These are phyloP conservation scores for Tylopilus rubrobrunneus DNA, from an alignment of 768 basidiomycete species.

Conservation along the genomic window DNA sequence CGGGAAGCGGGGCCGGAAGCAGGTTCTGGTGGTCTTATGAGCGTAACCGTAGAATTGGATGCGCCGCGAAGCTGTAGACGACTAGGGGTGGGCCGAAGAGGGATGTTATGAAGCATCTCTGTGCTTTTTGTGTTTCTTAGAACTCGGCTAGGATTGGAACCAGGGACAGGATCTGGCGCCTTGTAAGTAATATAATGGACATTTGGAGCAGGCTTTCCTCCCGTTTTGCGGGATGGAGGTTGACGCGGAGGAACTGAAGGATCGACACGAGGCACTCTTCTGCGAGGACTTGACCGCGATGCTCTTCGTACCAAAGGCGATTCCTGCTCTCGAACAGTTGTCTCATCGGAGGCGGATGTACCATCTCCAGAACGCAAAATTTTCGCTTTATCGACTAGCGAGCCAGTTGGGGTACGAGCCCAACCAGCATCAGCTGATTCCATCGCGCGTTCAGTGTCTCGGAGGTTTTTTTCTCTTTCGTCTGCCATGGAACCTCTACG, in stretches of 20 bases:
- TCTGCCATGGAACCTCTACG: conserved; percentile 28
- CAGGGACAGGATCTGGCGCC: conserved; percentile 31
- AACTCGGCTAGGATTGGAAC: conserved; percentile 31
- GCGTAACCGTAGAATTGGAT: conserved; percentile 13
- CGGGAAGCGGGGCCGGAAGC: conserved; percentile 18
- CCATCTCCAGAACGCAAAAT: conserved; percentile 13
- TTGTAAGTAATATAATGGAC: conserved; percentile 22
- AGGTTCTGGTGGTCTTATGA: conserved; percentile 19
- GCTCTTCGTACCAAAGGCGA: conserved; percentile 6
- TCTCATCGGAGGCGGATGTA: conserved; percentile 22
- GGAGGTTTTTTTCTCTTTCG: conserved; percentile 20
- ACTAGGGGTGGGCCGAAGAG: conserved; percentile 29
- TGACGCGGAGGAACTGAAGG: conserved; percentile 20
- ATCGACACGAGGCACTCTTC: conserved; percentile 22
- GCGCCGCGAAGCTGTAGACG: conserved; percentile 25
- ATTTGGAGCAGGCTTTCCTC: conserved; percentile 25
- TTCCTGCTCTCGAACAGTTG: conserved; percentile 19
- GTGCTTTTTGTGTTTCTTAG: conserved; percentile 29
- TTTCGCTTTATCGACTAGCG: conserved; percentile 17
- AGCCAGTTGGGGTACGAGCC: conserved; percentile 13
- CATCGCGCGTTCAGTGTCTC: conserved; percentile 23
- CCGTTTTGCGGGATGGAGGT: conserved; percentile 11
- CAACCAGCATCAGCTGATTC: conserved; percentile 20
- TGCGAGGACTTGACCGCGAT: conserved; percentile 18
- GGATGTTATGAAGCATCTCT: conserved; percentile 25